Conservation (phyloP, 2,329 filamentous ascomycete species). For the Chaetomium olivaceum region DNA sequence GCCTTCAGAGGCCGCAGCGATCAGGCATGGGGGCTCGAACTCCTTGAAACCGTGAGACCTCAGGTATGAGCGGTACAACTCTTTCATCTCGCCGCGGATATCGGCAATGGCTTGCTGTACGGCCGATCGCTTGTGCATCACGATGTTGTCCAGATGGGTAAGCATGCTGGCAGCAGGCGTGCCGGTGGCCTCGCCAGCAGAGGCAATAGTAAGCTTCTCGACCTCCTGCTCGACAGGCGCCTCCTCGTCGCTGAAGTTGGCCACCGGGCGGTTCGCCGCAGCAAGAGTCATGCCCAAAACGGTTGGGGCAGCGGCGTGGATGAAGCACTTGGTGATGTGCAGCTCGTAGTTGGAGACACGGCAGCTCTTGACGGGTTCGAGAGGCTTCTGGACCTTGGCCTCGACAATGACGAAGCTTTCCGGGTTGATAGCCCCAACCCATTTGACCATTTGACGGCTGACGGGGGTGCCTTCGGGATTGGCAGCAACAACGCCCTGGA, state of each 20-base stretch:
- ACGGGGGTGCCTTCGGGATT: slow-evolving; percentile 63
- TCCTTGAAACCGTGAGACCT: slow-evolving; percentile 72
- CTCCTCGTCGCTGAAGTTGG: slow-evolving; percentile 61
- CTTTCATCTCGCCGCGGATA: slow-evolving; percentile 46
- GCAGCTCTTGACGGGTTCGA: slow-evolving; percentile 86
- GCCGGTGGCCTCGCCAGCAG: slow-evolving; percentile 39
- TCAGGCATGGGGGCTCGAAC: slow-evolving; percentile 87
- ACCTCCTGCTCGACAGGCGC: slow-evolving; percentile 39
- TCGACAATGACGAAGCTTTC: slow-evolving; percentile 85
- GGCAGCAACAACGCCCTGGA: slow-evolving; percentile 77
- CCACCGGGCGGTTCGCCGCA: slow-evolving; percentile 55
- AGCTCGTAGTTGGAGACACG: slow-evolving; percentile 79
- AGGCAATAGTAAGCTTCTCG: slow-evolving; percentile 40
- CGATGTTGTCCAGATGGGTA: slow-evolving; percentile 86
- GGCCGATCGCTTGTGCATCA: slow-evolving; percentile 87
- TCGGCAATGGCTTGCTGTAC: slow-evolving; percentile 81
- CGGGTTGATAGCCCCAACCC: slow-evolving; percentile 69
- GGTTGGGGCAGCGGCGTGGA: slow-evolving; percentile 65
- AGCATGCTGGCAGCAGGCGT: slow-evolving; percentile 76
- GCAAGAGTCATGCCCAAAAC: slow-evolving; percentile 60
- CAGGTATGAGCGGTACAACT: slow-evolving; percentile 60
- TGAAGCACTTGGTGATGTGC: slow-evolving; percentile 82
- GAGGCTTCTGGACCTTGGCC: slow-evolving; percentile 75
- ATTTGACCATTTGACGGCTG: slow-evolving; percentile 93
- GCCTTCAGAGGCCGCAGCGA: slow-evolving; percentile 88